phyloP scores from a whole-genome alignment of 768 basidiomycete species.

The Lyophyllum atratum region DNA sequence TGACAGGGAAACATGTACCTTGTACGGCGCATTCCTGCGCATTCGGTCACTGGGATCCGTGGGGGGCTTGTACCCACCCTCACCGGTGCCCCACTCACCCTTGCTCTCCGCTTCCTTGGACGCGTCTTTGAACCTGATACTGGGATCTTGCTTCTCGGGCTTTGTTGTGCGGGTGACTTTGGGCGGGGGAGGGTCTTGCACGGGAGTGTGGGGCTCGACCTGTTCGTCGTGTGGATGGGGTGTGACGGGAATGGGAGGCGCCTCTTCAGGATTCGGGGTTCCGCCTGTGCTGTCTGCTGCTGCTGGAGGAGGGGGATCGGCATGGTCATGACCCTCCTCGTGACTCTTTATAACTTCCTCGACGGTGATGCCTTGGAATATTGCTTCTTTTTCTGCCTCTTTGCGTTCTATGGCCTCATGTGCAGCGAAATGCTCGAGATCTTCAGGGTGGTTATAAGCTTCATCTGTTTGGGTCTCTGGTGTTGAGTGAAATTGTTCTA shows the following conservation, averaged over 20 bases:
- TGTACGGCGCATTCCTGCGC: conserved; percentile 86
- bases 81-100: conserved; percentile 73
- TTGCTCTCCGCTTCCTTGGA: conserved; percentile 51
- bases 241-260: conserved; percentile 16
- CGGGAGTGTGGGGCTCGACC: conserved; percentile 20
- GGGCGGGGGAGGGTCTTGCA: conserved; percentile 35
- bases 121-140: conserved; percentile 58
- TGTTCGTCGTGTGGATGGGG: conserved; percentile 40
- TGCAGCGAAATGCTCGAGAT: conserved; percentile 87
- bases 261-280: conserved; percentile 12
- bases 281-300: conserved; percentile 10
- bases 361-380: conserved; percentile 79
- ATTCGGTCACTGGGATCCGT: conserved; percentile 73
- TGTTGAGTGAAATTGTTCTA: conserved; percentile 91
- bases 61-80: conserved; percentile 72
- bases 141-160: conserved; percentile 74
- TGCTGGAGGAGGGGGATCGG: conserved; percentile 15
- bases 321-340: conserved; percentile 40
- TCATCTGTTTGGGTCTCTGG: conserved; percentile 98
- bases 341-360: conserved; percentile 66
- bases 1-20: conserved; percentile 49
- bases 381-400: conserved; percentile 84
- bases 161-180: conserved; percentile 58
- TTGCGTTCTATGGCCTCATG: conserved; percentile 84
- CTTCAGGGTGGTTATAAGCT: conserved; percentile 92